Evolutionary conservation across 108 stramenopile genomes (phyloP).

Genomic region (Schizochytrium sp.): DNA sequence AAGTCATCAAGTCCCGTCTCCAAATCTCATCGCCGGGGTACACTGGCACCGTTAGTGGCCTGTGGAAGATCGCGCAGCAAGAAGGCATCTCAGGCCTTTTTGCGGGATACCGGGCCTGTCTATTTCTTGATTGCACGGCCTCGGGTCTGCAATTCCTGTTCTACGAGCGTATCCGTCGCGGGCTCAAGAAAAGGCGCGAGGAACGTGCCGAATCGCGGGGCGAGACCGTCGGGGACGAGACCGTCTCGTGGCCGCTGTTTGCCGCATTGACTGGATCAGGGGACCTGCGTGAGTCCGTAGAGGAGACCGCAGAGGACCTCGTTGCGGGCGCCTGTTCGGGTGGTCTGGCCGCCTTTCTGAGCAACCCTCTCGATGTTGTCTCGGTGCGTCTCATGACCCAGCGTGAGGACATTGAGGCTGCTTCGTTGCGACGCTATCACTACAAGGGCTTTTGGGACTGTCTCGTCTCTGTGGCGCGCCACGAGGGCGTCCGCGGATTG

Average conservation of each 20-base stretch:
- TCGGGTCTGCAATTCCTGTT: slow-evolving; percentile 2
- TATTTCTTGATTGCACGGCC: neutral
- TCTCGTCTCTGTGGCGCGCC: neutral
- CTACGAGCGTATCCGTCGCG: slow-evolving; percentile 15
- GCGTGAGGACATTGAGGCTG: neutral
- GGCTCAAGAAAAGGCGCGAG: neutral
- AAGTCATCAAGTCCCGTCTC: slow-evolving; percentile 22
- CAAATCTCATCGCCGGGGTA: slow-evolving; percentile 7
- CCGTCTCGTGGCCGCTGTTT: too few species aligned
- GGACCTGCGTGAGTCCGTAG: neutral
- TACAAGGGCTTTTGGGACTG: neutral
- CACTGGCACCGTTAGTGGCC: neutral
- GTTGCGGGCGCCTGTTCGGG: slow-evolving; percentile 12
- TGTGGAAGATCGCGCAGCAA: neutral
- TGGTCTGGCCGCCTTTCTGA: neutral
- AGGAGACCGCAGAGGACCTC: neutral
- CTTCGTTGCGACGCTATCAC: neutral
- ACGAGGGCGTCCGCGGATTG: neutral
- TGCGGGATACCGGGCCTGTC: neutral
- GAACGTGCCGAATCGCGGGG: too few species aligned
- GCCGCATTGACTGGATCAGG: neutral
- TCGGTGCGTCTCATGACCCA: slow-evolving; percentile 21
- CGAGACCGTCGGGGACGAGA: too few species aligned
- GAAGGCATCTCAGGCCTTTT: slow-evolving; percentile 12
- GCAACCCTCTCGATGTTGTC: slow-evolving; percentile 22